A percentile compares a stretch with the other conserved stretches of the same genome.
phyloP scores from a whole-genome alignment of 371 early-diverging fungal genomes.

The Apophysomyces ossiformis region DNA sequence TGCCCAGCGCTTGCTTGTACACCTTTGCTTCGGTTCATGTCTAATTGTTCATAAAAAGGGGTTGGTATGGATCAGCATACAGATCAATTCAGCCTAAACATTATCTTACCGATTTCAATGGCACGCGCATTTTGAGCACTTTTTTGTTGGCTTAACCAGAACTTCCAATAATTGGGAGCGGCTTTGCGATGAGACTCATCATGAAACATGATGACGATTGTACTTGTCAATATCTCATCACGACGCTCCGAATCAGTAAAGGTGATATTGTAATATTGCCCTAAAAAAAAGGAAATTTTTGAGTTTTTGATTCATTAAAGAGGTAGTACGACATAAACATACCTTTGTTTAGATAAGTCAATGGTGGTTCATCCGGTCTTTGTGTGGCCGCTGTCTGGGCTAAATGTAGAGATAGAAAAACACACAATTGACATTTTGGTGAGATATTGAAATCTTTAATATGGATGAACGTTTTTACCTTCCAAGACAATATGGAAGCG shows the following conservation, averaged over 20 bases:
- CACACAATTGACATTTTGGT: too few relatives aligned
- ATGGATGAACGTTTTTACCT: constrained; percentile 9
- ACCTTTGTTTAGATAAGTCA: constrained; percentile 72
- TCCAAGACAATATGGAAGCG: constrained; percentile 32
- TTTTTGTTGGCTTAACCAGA: constrained; percentile 78
- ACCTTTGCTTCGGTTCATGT: constrained; percentile 41
- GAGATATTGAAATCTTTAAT: too few relatives aligned
- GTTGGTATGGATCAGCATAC: neutral
- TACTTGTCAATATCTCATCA: constrained; percentile 61
- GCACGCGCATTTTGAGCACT: constrained; percentile 52
- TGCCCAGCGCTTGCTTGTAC: constrained; percentile 53
- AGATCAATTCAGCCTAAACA: neutral
- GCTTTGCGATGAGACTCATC: constrained; percentile 71
- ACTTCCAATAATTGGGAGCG: constrained; percentile 75
- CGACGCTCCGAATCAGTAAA: constrained; percentile 13
- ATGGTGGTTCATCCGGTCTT: constrained; percentile 41
- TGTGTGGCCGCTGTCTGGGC: constrained; percentile 46
- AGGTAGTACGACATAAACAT: neutral
- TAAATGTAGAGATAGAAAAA: constrained; percentile 7
- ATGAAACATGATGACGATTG: constrained; percentile 73
- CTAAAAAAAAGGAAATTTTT: constrained; percentile 23
- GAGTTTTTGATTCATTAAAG: constrained; percentile 20
- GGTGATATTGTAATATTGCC: constrained; percentile 21
- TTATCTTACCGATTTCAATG: constrained; percentile 50
- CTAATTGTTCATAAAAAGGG: constrained; percentile 15